Base-by-base conservation (phyloP, 139 green algal species). In the Chlamydomonas eustigma region DNA sequence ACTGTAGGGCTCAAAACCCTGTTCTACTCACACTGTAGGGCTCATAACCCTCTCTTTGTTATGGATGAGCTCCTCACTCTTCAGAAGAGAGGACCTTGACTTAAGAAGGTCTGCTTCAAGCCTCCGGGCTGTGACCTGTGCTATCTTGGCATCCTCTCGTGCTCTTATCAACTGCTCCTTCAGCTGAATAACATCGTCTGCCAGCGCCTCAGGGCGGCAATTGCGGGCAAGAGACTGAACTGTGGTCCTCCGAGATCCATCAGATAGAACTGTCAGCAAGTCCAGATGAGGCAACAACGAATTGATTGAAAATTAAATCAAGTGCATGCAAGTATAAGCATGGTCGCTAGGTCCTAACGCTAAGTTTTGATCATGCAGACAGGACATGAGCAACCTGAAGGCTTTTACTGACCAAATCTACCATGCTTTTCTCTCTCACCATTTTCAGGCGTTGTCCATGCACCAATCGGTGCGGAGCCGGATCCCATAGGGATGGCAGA, bases 31-130 rank as follows among this genome's bases (percentile, higher is more conserved):
- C 64, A 74, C 4, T 18, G 34, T 79, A n/a, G 63, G 74, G 28
- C 38, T 51, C 64, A 79, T 65, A 28, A 73, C 44, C 22, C 74
- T 25, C 63, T 79, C 64, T 64, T 73, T 73, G 38, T 73, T 73
- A 39, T 73, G 35, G 4, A 73, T 36, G 37, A 79, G 74, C 63
- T 73, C 74, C 58, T 79, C 74, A 31, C 63, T 73, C n/a, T 73
- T 73, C 28, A 73, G n/a, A 63, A 79, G 74, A 2, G 18, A 34
- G n/a, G 38, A 32, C 4, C 52, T 25, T 1, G 38, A 39, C 44
- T 58, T 58, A 12, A 58, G 18, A 12, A 58, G 44, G 12, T 58
- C 12, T 58, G 44, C 44, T 18, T 58, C 44, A 12, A 58, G 44
- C 12, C 44, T 12, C 44, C 44, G 44, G 44, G 44, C 44, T 28